Conservation (phyloP, 2,329 filamentous ascomycete species). For the Nectriaceae sp. region DNA sequence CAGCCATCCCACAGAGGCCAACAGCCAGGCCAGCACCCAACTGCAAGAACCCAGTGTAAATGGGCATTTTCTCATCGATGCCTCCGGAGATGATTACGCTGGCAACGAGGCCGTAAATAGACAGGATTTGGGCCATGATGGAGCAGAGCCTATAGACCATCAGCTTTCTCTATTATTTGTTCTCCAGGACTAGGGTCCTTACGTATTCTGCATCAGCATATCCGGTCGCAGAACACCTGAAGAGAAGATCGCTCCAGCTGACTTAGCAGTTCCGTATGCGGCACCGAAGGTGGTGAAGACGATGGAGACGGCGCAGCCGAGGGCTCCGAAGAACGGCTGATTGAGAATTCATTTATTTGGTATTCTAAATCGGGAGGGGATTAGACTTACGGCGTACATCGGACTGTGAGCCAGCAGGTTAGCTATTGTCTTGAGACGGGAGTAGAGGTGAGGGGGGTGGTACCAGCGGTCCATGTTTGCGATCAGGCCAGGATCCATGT, state of each 20-base stretch:
- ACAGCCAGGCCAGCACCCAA: slow-evolving; percentile 46
- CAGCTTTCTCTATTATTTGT: background rate
- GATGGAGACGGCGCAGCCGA: slow-evolving; percentile 47
- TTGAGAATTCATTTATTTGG: background rate
- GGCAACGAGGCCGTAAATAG: slow-evolving; percentile 49
- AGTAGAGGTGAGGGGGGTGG: background rate
- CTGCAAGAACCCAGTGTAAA: slow-evolving; percentile 46
- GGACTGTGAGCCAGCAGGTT: slow-evolving; percentile 33
- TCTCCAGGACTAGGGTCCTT: slow-evolving; percentile 9
- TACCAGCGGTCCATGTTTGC: slow-evolving; percentile 41
- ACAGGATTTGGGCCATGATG: slow-evolving; percentile 51
- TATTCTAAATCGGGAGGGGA: background rate
- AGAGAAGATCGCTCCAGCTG: slow-evolving; percentile 45
- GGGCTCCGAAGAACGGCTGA: slow-evolving; percentile 45
- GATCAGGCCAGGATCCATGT: slow-evolving; percentile 34
- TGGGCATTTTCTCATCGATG: slow-evolving; percentile 43
- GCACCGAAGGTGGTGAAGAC: slow-evolving; percentile 54
- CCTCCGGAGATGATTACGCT: slow-evolving; percentile 46
- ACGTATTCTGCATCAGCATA: slow-evolving; percentile 46
- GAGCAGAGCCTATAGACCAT: slow-evolving; percentile 36
- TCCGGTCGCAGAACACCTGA: slow-evolving; percentile 46
- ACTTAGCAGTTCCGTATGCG: slow-evolving; percentile 47
- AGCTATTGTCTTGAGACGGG: slow-evolving; percentile 4
- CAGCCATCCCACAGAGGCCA: slow-evolving; percentile 47
- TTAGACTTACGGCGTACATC: slow-evolving; percentile 44